Percentiles rank a stretch among this genome's conserved stretches.
phyloP scores from a whole-genome alignment of 2,329 filamentous ascomycete species.

The Alternaria tenuissima region DNA sequence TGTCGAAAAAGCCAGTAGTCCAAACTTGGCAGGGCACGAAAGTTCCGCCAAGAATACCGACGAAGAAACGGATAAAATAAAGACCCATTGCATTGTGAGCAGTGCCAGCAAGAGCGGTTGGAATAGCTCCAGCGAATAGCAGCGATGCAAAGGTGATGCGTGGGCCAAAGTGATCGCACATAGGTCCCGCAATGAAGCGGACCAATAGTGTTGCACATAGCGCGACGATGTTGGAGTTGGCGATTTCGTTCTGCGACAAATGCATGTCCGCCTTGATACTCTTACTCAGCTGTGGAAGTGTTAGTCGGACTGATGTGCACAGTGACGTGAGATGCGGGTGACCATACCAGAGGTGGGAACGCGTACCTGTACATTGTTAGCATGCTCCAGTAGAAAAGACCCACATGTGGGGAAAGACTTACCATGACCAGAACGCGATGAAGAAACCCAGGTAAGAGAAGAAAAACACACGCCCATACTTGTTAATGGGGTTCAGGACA shows the following conservation, averaged over 20 bases:
- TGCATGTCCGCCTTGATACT: conserved; percentile 82
- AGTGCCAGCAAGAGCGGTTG: conserved; percentile 81
- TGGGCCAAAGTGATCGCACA: conserved; percentile 86
- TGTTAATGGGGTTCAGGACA: conserved; percentile 76
- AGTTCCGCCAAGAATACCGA: conserved; percentile 78
- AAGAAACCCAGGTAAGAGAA: conserved; percentile 89
- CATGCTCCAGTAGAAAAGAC: conserved; percentile 9
- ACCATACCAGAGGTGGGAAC: conserved; percentile 78
- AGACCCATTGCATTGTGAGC: conserved; percentile 73
- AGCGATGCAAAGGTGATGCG: conserved; percentile 80
- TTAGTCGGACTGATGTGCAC: conserved; percentile 54
- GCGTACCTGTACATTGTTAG: conserved; percentile 70
- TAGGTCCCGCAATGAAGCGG: conserved; percentile 78
- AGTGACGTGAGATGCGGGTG: conserved; percentile 13
- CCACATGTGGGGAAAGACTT: conserved; percentile 32
- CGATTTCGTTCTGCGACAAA: conserved; percentile 74
- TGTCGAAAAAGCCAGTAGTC: conserved; percentile 93
- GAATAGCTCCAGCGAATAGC: conserved; percentile 80
- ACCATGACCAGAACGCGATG: conserved; percentile 86
- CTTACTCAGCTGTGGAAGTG: conserved; percentile 40
- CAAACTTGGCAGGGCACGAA: conserved; percentile 92
- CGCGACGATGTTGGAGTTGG: conserved; percentile 91
- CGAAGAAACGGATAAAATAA: conserved; percentile 79
- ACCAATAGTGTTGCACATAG: conserved; percentile 70
- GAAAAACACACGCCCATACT: conserved; percentile 88